Base-by-base conservation (phyloP, 1,139 yeast species). In the Hanseniaspora sp. region DNA sequence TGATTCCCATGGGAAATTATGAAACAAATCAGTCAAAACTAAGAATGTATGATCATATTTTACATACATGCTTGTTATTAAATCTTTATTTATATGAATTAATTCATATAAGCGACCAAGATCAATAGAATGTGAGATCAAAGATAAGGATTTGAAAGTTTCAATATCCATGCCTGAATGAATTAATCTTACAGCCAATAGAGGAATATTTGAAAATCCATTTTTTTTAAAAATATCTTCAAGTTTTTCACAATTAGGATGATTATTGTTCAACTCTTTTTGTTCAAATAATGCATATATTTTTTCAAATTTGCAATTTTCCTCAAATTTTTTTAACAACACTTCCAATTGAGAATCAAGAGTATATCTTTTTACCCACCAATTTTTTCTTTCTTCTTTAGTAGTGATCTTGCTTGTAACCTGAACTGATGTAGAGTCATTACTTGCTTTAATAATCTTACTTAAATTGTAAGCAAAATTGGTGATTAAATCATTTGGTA, bases 1-100 rank as follows among this genome's bases (percentile, higher is more conserved):
- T 0, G 88, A 82, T 64, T 92, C 98, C 97, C 97, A 92, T 0
- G 97, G 97, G 48, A 92, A 73, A 33, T 70, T 68, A 12, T 78
- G 77, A 60, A 94, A 82, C 8, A 71, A 70, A 46, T 80, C 74
- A 48, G 88, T 82, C 3, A 87, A 78, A 9, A 92, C 71, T 52
- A 92, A 69, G 2, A 90, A 79, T 1, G 82, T 71, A 65, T 88
- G 96, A 13, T 41, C 42, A 31, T 29, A 31, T 4, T 43, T 9
- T 1, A 23, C 15, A 23, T 41, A 41, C 1, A 41, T 9, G 44
- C 31, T 41, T 43, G 51, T 18, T 29, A 48, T 38, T 44, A 23
- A 18, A 9, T 31, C 46, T 5, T 7, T n/a, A 39, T 48, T 43
- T 13, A 15, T 18, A 17, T 38, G 35, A 15, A 40, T 33, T 4